Conservation (phyloP, 768 basidiomycete species). For the Suillus discolor region DNA sequence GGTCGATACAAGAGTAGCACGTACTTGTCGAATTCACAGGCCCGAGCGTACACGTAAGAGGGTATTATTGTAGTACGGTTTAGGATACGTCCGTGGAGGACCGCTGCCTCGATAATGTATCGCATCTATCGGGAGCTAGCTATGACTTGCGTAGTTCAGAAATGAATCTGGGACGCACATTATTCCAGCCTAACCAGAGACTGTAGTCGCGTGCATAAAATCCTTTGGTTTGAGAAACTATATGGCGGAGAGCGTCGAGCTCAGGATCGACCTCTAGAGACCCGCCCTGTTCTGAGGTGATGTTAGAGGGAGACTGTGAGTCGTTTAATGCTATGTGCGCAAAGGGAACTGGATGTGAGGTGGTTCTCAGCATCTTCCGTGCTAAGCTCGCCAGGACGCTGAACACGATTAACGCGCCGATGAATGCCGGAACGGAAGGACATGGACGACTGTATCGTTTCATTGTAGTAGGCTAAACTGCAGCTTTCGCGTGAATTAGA, state of each 20-base stretch:
- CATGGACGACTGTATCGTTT: not conserved
- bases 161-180: conserved; percentile 29
- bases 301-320: conserved; percentile 17
- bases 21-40: conserved; percentile 42
- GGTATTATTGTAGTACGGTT: conserved; percentile 48
- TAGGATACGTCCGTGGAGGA: conserved; percentile 44
- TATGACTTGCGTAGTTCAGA: not conserved
- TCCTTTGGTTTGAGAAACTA: conserved; percentile 43
- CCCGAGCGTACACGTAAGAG: conserved; percentile 48
- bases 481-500: conserved; percentile 3
- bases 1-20: not conserved
- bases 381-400: conserved; percentile 32
- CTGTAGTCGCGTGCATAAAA: conserved; percentile 50
- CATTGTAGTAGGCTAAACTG: not conserved
- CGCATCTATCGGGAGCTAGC: conserved; percentile 38
- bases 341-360: conserved; percentile 18
- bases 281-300: conserved; percentile 9
- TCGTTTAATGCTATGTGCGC: conserved; percentile 11
- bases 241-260: conserved; percentile 32
- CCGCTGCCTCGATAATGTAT: conserved; percentile 48
- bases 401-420: conserved; percentile 24
- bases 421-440: not conserved
- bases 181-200: conserved; percentile 54
- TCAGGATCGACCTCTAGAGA: conserved; percentile 19
- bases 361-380: conserved; percentile 20